Conservation (phyloP, 352 stramenopile species). For the Globisporangium irregulare region DNA sequence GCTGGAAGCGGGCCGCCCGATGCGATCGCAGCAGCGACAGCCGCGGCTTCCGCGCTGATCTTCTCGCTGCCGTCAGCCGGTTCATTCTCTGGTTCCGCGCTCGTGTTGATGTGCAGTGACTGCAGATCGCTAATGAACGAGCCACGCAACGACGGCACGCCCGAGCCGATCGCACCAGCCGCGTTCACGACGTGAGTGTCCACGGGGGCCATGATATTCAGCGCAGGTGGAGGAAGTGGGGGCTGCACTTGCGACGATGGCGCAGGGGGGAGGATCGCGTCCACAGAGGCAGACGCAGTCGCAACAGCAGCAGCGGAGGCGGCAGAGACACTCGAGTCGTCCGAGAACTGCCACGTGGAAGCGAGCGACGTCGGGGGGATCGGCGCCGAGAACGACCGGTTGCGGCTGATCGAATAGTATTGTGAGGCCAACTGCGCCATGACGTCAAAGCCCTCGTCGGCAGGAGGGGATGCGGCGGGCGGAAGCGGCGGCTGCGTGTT, state of each 20-base stretch:
- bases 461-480: not conserved
- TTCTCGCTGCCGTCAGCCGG: constrained; percentile 32
- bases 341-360: constrained; percentile 53
- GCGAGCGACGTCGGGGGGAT: constrained; percentile 58
- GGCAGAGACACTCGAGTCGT: constrained; percentile 34
- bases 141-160: constrained; percentile 28
- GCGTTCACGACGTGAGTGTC: constrained; percentile 34
- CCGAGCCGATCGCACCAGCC: constrained; percentile 61
- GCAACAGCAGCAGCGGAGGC: constrained; percentile 17
- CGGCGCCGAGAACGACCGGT: constrained; percentile 67
- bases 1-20: constrained; percentile 50
- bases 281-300: constrained; percentile 14
- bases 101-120: constrained; percentile 42
- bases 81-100: constrained; percentile 41
- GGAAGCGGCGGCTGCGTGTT: constrained; percentile 4
- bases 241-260: constrained; percentile 21
- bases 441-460: constrained; percentile 58
- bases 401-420: constrained; percentile 72
- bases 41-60: constrained; percentile 14
- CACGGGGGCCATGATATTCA: constrained; percentile 40
- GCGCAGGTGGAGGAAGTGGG: constrained; percentile 36
- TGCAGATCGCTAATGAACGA: constrained; percentile 41
- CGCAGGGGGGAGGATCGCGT: constrained; percentile 12
- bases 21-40: constrained; percentile 15
- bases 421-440: constrained; percentile 82